These are phyloP conservation scores for Lachancea dasiensis DNA, from an alignment of 805 yeast genomes.

Conservation along the genomic window DNA sequence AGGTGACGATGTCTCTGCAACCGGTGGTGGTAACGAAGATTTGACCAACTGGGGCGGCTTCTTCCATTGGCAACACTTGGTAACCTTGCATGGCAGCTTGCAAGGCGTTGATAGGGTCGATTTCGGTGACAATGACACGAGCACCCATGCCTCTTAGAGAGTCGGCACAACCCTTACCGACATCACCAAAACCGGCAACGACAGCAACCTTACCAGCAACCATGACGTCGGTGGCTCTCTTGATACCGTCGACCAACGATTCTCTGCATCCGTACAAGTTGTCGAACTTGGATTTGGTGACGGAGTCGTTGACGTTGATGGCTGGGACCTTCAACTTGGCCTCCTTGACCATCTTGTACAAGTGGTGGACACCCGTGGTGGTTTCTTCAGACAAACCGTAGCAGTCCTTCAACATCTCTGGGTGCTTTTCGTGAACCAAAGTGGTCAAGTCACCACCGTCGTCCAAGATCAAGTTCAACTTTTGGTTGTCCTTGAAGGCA, in stretches of 20 bases:
- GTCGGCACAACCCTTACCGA: slow-evolving; percentile 99
- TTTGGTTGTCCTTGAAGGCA: slow-evolving; percentile 92
- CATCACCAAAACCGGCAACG: slow-evolving; percentile 99
- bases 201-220: slow-evolving; percentile 98
- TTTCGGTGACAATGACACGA: slow-evolving; percentile 93
- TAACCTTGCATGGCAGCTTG: slow-evolving; percentile 99
- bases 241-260: slow-evolving; percentile 96
- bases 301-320: slow-evolving; percentile 97
- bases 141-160: slow-evolving; percentile 99
- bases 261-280: slow-evolving; percentile 99
- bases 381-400: slow-evolving; percentile 98
- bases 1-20: slow-evolving; percentile 95
- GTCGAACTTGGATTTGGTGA: slow-evolving; percentile 98
- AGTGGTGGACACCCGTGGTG: slow-evolving; percentile 99
- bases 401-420: slow-evolving; percentile 93
- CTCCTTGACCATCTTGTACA: slow-evolving; percentile 91
- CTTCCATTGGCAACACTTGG: slow-evolving; percentile 94
- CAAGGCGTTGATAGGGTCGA: slow-evolving; percentile 97
- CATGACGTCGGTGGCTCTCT: slow-evolving; percentile 99
- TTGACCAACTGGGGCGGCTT: slow-evolving; percentile 89
- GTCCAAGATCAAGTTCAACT: slow-evolving; percentile 94
- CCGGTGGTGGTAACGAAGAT: slow-evolving; percentile 99
- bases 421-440: slow-evolving; percentile 94
- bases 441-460: slow-evolving; percentile 99
- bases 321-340: slow-evolving; percentile 94